Base-by-base conservation (phyloP, 148 eudicot genomes). In the Silene latifolia region DNA sequence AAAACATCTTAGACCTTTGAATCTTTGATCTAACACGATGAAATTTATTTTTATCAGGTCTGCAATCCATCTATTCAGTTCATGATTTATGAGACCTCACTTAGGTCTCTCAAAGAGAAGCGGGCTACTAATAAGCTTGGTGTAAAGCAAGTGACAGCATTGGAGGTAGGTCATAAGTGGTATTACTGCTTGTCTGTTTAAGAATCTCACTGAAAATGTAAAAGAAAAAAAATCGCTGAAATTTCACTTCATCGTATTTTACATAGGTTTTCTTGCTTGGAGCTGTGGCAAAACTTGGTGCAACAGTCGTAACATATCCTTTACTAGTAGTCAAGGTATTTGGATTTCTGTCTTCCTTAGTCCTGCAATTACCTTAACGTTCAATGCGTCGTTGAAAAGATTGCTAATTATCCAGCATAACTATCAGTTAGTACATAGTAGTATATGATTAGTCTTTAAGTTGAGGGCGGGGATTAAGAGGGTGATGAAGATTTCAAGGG, bases 1-100 rank as follows among this genome's bases (percentile, higher is more conserved):
- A n/a, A 39, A 39, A 19, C 64, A 20, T 44, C 12, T 57, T 57
- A n/a, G 20, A 54, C 60, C 24, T 67, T 56, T 48, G 54, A 48
- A 48, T 48, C 42, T 48, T 48, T 77, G 32, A 69, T 59, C 24
- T 63, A 57, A 23, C 62, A 62, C 39, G 25, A 67, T 53, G 71
- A 27, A 47, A 72, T 67, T 11, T 70, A 10, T 65, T 73, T 20
- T 42, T 72, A 27, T 53, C 84, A 93, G 97, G 97, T 94, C 15
- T 91, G 93, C 83, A 94, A 94, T 84, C 98, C 98, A 18, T 94
- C 98, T 32, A 94, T 94, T 60, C 98, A 94, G 72, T 94, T 94
- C 85, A 91, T 91, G 98, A 88, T 94, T 73, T 91, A 91, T 71
- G 98, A 94, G 84, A 91, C 83, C 23, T 86, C 89, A 13, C 69